Conservation (phyloP, 2,329 filamentous ascomycete genomes). For the Lanzia echinophila region DNA sequence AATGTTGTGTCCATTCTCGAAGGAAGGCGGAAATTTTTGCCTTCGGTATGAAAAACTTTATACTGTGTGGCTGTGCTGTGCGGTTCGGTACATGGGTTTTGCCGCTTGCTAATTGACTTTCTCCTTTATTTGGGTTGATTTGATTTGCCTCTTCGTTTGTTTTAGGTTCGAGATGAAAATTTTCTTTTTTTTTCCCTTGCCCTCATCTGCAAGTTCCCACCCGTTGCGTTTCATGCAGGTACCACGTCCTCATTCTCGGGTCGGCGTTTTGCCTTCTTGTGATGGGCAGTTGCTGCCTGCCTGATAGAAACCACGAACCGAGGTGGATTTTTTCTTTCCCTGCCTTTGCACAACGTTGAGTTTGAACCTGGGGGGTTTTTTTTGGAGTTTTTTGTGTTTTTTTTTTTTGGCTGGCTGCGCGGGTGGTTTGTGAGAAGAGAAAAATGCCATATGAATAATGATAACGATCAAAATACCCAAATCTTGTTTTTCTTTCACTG, state of each 20-base stretch:
- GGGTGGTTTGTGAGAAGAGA: no score
- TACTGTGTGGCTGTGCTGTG: neutral
- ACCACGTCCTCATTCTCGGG: neutral
- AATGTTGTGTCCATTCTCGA: neutral
- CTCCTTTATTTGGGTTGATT: neutral
- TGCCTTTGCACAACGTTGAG: no score
- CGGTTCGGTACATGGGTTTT: neutral
- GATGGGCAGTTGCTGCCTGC: neutral
- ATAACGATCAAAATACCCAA: no score
- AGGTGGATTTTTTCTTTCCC: no score
- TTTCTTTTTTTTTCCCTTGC: no score
- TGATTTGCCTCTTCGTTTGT: neutral
- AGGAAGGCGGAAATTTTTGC: neutral
- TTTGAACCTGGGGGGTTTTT: no score
- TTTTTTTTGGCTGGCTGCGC: no score
- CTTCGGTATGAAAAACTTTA: no score
- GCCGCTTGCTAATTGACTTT: neutral
- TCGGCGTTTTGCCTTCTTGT: neutral
- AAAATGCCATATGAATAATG: no score
- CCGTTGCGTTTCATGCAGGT: neutral
- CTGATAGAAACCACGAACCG: neutral
- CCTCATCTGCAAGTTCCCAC: neutral
- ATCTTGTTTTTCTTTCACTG: no score
- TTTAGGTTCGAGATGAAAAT: neutral
- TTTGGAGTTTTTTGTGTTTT: no score